Base-by-base conservation (phyloP, 2,329 filamentous ascomycete species). In the Aspergillus jensenii region DNA sequence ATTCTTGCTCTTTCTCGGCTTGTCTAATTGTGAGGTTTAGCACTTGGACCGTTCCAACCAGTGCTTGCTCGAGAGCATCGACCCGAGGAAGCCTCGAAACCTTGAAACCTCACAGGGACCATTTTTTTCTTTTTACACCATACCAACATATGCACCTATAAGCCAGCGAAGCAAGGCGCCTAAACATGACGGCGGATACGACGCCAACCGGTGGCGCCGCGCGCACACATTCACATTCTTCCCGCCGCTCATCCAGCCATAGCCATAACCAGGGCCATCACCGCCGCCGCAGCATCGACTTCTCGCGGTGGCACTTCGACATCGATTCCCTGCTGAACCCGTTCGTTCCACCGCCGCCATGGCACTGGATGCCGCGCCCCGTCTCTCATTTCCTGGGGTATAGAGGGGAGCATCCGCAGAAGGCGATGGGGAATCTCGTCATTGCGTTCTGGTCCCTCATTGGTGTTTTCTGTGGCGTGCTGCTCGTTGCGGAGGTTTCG, bases 291-390 rank as follows among this genome's bases (percentile, higher is more conserved):
- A 17, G 35, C 39, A 59, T 67, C 11, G 65, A 68, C 45, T 64
- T 68, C 6, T 66, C 61, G 17, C 64, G 65, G 25, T 74, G 73
- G 67, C 80, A 87, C 68, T 86, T 96, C 74, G 85, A 95, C 74
- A 84, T 96, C 62, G 92, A 96, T 79, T 76, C 75, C n/a, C 85
- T 88, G 70, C 71, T 96, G 51, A 91, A 93, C 71, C 88, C 82
- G 3, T 80, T 86, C 59, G 69, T 96, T 23, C 89, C 89, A 8
- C 78, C 83, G 14, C 87, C 88, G 41, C 84, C 83, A 65, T 82
- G 90, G 71, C 76, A 82, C 27, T 76, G 78, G 45, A 69, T 96
- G 1, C 92, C 91, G 0, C 79, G 78, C 47, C 82, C 83, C 0
- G 69, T 95, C 19, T 83, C 90, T 19, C 83, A 86, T 63, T 89